Conservation (phyloP, 768 basidiomycete species). For the Trametes meyenii region DNA sequence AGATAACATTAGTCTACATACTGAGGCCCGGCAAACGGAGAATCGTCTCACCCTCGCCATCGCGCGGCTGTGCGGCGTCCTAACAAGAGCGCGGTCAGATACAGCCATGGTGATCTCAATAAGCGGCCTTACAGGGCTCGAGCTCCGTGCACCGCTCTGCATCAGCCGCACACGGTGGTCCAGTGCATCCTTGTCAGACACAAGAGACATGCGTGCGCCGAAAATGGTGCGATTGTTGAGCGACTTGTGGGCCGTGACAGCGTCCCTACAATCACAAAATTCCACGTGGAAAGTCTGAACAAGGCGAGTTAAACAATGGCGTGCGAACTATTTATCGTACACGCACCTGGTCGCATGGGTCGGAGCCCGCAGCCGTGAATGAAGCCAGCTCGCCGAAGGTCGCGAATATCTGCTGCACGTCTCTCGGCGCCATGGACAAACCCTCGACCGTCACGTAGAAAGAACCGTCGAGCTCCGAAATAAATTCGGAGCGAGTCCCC, state of each 20-base stretch:
- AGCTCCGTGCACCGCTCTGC: slow-evolving; percentile 1
- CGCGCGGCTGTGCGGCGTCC: slow-evolving; percentile 11
- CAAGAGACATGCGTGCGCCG: slow-evolving; percentile 53
- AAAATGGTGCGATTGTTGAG: slow-evolving; percentile 54
- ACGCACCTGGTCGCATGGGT: slow-evolving; percentile 26
- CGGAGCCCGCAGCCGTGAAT: slow-evolving; percentile 19
- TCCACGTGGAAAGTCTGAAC: slow-evolving; percentile 57
- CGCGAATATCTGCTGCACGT: slow-evolving; percentile 34
- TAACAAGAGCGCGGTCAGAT: slow-evolving; percentile 8
- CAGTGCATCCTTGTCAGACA: slow-evolving; percentile 36
- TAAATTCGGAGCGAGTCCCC: slow-evolving; percentile 50
- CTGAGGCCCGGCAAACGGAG: not conserved
- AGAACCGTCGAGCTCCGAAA: slow-evolving; percentile 53
- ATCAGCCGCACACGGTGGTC: slow-evolving; percentile 11
- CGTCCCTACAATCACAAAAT: slow-evolving; percentile 67
- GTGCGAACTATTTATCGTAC: not conserved
- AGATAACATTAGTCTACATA: not conserved
- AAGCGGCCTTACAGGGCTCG: slow-evolving; percentile 6
- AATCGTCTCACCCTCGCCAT: slow-evolving; percentile 17
- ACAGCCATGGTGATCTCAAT: slow-evolving; percentile 2
- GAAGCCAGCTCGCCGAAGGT: slow-evolving; percentile 38
- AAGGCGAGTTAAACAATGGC: not conserved
- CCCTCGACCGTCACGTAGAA: slow-evolving; percentile 52
- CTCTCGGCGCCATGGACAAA: slow-evolving; percentile 24
- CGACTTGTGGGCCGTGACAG: slow-evolving; percentile 50